Base-by-base conservation (phyloP, 768 basidiomycete genomes). In the Xerocomellus chrysenteron region DNA sequence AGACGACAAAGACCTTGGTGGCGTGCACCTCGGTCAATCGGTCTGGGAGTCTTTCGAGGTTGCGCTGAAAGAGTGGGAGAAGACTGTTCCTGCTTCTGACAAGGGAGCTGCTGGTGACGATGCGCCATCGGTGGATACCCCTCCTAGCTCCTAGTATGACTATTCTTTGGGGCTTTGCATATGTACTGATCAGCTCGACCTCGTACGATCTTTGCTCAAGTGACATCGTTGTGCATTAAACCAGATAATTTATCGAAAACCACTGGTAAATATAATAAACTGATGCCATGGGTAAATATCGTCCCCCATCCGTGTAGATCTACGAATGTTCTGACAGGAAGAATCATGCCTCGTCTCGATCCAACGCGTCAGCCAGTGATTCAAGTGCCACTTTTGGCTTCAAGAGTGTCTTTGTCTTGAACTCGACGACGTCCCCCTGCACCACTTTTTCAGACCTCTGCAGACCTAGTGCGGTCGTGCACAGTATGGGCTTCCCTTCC, bases 1-100 rank as follows among this genome's bases (percentile, higher is more conserved):
- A 11, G 85, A 88, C 55, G 88, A 90, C 62, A 81, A 80, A 5
- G 88, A 92, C 59, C 76, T 85, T 26, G 89, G 89, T 14, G 87
- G 89, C 0, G 87, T 90, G 67, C 68, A 77, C 19, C 76, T 82
- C 41, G 90, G 89, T 5, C 73, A 86, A 60, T 67, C 82, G 26
- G 81, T 92, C 2, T 92, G 91, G 91, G 91, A 92, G 73, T 78
- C 78, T 46, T 87, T 87, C 62, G 90, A 92, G 69, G 74, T 60
- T 33, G 82, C 78, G 33, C 68, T 92, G 65, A 88, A 84, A 70
- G 70, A 71, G 37, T 91, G 90, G 89, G 87, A 89, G 62, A 73
- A 71, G 48, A 62, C 66, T 0, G 47, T 60, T 17, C 60, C 64
- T n/a, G 54, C 56, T 11, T 63, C 64, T 47, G 63, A 71, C 37